A percentile compares a stretch with the other conserved stretches of the same genome.
These are phyloP conservation scores for Phialophora verrucosa DNA, from an alignment of 2,329 filamentous ascomycete genomes.

Conservation along the genomic window DNA sequence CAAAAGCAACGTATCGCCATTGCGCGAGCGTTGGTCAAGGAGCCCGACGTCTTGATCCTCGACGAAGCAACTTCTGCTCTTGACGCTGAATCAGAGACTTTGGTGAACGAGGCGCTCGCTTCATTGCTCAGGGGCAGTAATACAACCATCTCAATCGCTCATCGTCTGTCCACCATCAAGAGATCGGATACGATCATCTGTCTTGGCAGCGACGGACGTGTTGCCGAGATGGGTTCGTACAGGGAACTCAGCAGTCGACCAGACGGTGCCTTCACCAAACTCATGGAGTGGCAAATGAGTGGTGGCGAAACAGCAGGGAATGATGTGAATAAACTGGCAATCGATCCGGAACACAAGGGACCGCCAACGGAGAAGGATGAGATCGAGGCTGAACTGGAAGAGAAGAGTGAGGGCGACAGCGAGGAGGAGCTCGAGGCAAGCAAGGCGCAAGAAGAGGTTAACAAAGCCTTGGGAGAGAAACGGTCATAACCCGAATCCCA, in stretches of 20 bases:
- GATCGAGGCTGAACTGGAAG: constrained; percentile 53
- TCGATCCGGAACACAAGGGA: constrained; percentile 40
- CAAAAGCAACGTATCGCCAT: constrained; percentile 99
- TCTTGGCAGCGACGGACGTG: constrained; percentile 80
- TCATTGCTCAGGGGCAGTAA: constrained; percentile 83
- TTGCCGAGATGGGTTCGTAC: constrained; percentile 90
- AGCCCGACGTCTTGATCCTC: constrained; percentile 94
- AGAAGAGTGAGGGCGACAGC: constrained; percentile 44
- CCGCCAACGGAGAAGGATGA: constrained; percentile 57
- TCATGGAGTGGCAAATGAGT: constrained; percentile 99
- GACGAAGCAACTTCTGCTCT: constrained; percentile 96
- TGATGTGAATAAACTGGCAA: constrained; percentile 34
- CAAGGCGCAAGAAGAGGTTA: constrained; percentile 33
- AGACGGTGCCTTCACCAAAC: constrained; percentile 84
- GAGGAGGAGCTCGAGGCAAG: constrained; percentile 44
- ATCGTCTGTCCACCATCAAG: constrained; percentile 95
- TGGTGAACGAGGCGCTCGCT: constrained; percentile 88
- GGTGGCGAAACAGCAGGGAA: constrained; percentile 66
- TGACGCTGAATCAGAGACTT: constrained; percentile 94
- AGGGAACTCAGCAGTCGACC: constrained; percentile 72
- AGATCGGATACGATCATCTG: constrained; percentile 94
- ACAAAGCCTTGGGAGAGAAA: constrained; percentile 32
- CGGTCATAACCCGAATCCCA: constrained; percentile 10
- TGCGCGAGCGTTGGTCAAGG: constrained; percentile 88
- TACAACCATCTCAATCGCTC: constrained; percentile 97